phyloP scores from a whole-genome alignment of 2,329 filamentous ascomycete genomes.

The Bipolaris oryzae region DNA sequence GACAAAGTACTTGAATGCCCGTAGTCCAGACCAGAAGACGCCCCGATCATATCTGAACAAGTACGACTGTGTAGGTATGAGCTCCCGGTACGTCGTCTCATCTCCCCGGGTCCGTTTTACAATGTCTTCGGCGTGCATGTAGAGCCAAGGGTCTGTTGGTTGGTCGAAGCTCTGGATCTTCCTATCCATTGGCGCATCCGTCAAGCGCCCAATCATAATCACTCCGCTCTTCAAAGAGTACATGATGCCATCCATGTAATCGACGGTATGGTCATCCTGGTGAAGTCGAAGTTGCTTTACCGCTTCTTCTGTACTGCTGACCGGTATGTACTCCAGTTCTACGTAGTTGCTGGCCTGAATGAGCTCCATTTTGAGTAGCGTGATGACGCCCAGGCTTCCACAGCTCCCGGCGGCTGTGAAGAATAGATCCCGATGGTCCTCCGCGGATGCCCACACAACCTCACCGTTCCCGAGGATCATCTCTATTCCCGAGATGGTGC shows the following conservation, averaged over 20 bases:
- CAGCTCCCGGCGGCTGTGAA: slow-evolving; percentile 64
- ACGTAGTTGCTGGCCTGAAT: slow-evolving; percentile 63
- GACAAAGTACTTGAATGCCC: slow-evolving; percentile 66
- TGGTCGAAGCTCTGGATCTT: slow-evolving; percentile 59
- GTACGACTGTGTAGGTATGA: slow-evolving; percentile 59
- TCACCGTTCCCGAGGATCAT: slow-evolving; percentile 67
- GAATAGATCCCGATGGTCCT: slow-evolving; percentile 60
- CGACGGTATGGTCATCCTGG: slow-evolving; percentile 51
- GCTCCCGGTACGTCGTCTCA: slow-evolving; percentile 41
- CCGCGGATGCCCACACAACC: slow-evolving; percentile 55
- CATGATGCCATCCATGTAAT: slow-evolving; percentile 74
- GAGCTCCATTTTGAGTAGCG: slow-evolving; percentile 65
- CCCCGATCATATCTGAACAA: slow-evolving; percentile 68
- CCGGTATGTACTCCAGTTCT: slow-evolving; percentile 65
- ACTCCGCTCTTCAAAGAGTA: slow-evolving; percentile 63
- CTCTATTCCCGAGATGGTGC: slow-evolving; percentile 66
- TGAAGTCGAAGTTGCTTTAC: slow-evolving; percentile 57
- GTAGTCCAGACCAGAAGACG: slow-evolving; percentile 68
- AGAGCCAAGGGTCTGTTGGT: slow-evolving; percentile 73
- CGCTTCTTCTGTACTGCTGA: slow-evolving; percentile 57
- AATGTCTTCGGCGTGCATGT: slow-evolving; percentile 64
- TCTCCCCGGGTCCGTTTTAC: slow-evolving; percentile 19
- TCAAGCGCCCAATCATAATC: slow-evolving; percentile 65
- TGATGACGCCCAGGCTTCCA: slow-evolving; percentile 67
- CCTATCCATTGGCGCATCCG: slow-evolving; percentile 52